Evolutionary conservation across 2,329 filamentous ascomycete genomes (phyloP).

Genomic region (Nothophaeocryptopus gaeumannii): DNA sequence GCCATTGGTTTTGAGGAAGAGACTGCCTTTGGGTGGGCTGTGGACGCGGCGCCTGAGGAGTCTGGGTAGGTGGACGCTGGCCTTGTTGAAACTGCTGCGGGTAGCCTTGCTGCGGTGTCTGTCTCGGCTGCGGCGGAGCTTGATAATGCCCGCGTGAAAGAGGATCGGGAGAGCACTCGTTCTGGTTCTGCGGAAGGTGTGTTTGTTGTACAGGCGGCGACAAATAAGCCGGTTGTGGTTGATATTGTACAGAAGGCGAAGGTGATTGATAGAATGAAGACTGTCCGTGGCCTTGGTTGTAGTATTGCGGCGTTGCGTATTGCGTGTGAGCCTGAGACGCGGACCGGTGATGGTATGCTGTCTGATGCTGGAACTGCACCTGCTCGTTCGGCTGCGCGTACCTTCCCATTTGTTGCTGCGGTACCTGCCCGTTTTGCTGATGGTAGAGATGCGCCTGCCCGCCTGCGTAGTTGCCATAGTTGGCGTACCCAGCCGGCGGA

Average conservation of each 20-base stretch:
- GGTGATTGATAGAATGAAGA: constrained; percentile 20
- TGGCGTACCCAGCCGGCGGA: constrained; percentile 9
- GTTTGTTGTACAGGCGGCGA: constrained; percentile 16
- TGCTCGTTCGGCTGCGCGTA: constrained; percentile 1
- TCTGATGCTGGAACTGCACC: constrained; percentile 1
- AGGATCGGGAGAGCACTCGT: constrained; percentile 23
- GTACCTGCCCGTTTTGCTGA: constrained; percentile 2
- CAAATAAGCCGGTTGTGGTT: constrained; percentile 19
- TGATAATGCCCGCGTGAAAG: constrained; percentile 16
- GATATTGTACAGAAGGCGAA: constrained; percentile 10
- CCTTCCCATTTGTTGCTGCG: constrained; percentile 13
- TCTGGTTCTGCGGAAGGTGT: constrained; percentile 6
- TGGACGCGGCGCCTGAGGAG: constrained; percentile 5
- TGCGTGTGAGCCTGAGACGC: constrained; percentile 8
- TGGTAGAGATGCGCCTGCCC: constrained; percentile 9
- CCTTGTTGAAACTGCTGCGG: constrained; percentile 14
- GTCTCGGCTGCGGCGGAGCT: constrained; percentile 12
- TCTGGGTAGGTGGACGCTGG: constrained; percentile 1
- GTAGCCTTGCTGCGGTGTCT: constrained; percentile 6
- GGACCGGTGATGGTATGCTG: constrained; percentile 5
- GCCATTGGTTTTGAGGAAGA: constrained; percentile 7
- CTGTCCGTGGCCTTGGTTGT: constrained; percentile 13
- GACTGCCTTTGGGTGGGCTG: constrained; percentile 9
- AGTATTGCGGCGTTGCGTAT: constrained; percentile 19
- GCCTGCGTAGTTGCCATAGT: constrained; percentile 1